Evolutionary conservation across 805 yeast genomes (phyloP).

Genomic region (Wickerhamomyces hampshirensis): DNA sequence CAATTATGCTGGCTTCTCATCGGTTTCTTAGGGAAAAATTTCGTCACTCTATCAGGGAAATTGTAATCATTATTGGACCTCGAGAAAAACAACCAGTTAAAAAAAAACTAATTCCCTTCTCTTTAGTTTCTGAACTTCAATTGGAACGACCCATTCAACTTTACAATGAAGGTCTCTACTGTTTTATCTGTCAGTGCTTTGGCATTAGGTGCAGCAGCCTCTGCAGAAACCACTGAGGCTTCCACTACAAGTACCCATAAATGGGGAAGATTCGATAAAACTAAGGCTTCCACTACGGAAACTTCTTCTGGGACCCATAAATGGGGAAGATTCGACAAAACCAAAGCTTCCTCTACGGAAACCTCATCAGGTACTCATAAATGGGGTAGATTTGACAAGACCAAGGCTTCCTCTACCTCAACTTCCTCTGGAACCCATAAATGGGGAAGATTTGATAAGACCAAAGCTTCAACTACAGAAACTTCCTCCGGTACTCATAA

Average conservation of each 20-base stretch:
- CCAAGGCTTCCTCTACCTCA: slow-evolving; percentile 31
- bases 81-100: no score
- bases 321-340: slow-evolving; percentile 42
- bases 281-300: slow-evolving; percentile 27
- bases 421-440: slow-evolving; percentile 46
- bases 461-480: slow-evolving; percentile 32
- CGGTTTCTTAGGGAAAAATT: no score
- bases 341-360: slow-evolving; percentile 19
- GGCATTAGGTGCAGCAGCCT: slow-evolving; percentile 20
- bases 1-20: no score
- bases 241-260: slow-evolving; percentile 46
- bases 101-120: background rate
- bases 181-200: slow-evolving; percentile 18
- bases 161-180: slow-evolving; percentile 21
- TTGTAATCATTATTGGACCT: no score
- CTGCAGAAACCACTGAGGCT: slow-evolving; percentile 22
- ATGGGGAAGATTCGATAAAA: slow-evolving; percentile 51
- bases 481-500: slow-evolving; percentile 44
- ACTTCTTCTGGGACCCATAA: slow-evolving; percentile 48
- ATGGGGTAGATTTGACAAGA: slow-evolving; percentile 51
- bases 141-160: background rate
- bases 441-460: slow-evolving; percentile 52
- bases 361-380: slow-evolving; percentile 46
- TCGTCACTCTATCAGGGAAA: no score
- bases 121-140: background rate